Evolutionary conservation across 257 asterid genomes (phyloP), one percentile per base, ranked within the genome.

Genomic region (Nicotiana paniculata): DNA sequence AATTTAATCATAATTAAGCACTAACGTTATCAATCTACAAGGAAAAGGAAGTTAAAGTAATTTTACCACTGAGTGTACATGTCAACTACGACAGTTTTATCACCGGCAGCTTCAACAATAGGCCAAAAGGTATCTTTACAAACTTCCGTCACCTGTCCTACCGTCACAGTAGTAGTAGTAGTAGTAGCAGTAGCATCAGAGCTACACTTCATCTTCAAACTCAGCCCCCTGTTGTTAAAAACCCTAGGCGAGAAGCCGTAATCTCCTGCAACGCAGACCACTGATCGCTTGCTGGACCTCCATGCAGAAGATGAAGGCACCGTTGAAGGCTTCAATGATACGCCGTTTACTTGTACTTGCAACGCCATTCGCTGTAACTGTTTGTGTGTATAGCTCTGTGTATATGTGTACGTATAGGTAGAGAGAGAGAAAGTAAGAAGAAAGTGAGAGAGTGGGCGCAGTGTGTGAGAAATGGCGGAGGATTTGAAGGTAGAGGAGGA

Each of bases 51-150:
- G 82, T 58, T 78, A 26, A 77, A 21, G 33, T 65, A 85, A 83
- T 79, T 83, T 72, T 85, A 94, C 98, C 98, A 91, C 68, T 92
- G 97, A 30, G 98, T 94, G 88, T 89, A 94, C 97, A 94, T 94
- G 77, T 94, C 98, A 77, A 94, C 78, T 33, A 94, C 97, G 12
- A 94, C 97, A 46, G 90, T 59, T 89, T 92, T 94, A 32, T 90
- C 92, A 0, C 93, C 95, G 10, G 97, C 97, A 37, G 96, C 95
- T 51, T 90, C 80, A 18, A 94, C 95, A 46, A 92, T 92, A 28
- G 97, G 95, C 98, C 98, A 94, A 61, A 94, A 92, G 1, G 97
- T 92, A 78, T 91, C 93, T 75, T 88, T 83, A 28, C 82, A 81
- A 17, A 94, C 98, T 83, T 90, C 98, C 28, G 90, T 85, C 58